Evolutionary conservation across 495 filamentous ascomycete species (phyloP).

Genomic region (Hapsidospora chrysogenum): DNA sequence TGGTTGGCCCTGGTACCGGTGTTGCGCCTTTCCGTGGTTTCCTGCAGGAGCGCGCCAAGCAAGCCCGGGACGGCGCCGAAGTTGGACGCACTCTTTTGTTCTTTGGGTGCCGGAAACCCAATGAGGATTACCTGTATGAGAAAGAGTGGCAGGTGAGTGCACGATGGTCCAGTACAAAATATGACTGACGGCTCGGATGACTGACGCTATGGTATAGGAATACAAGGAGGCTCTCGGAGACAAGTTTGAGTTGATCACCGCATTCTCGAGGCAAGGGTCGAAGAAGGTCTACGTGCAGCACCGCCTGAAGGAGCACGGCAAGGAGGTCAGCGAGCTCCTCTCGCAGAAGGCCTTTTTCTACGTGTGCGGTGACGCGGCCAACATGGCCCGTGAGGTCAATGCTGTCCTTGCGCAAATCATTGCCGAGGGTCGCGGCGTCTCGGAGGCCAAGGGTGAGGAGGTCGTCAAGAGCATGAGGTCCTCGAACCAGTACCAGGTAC

Average conservation of each 20-base stretch:
- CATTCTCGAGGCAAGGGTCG: slow-evolving; percentile 73
- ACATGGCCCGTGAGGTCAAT: slow-evolving; percentile 98
- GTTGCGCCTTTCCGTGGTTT: slow-evolving; percentile 94
- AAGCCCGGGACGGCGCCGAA: slow-evolving; percentile 60
- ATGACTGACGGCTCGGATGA: too few species aligned
- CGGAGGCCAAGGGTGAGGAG: slow-evolving; percentile 77
- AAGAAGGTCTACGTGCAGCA: slow-evolving; percentile 98
- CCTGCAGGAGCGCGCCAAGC: slow-evolving; percentile 77
- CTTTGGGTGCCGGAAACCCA: slow-evolving; percentile 74
- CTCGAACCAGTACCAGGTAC: slow-evolving; percentile 85
- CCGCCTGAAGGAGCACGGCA: slow-evolving; percentile 62
- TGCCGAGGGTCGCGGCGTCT: slow-evolving; percentile 59
- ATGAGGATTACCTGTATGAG: slow-evolving; percentile 84
- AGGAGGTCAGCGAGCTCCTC: slow-evolving; percentile 76
- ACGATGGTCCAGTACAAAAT: too few species aligned
- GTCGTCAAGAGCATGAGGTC: slow-evolving; percentile 91
- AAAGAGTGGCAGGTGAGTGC: slow-evolving; percentile 85
- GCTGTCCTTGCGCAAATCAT: slow-evolving; percentile 69
- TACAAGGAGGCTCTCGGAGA: slow-evolving; percentile 71
- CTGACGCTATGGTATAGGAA: too few species aligned
- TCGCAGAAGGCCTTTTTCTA: slow-evolving; percentile 87
- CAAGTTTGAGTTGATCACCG: slow-evolving; percentile 72
- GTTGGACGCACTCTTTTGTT: slow-evolving; percentile 87
- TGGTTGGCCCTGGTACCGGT: slow-evolving; percentile 92
- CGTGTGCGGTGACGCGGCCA: slow-evolving; percentile 93